Base-by-base conservation (phyloP, 306 rosid species). In the Vigna hirtella region DNA sequence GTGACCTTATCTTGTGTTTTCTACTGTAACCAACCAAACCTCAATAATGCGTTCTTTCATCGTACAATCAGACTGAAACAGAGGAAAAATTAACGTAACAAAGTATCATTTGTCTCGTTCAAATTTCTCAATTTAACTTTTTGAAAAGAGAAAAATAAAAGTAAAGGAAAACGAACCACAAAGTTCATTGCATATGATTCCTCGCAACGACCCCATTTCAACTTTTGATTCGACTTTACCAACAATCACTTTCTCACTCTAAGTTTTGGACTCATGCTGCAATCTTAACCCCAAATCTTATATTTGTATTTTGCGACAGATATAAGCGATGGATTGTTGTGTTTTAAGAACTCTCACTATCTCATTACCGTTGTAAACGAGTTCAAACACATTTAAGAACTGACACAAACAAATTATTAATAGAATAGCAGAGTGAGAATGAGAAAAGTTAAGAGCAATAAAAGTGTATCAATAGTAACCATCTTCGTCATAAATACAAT, bases 131-230 rank as follows among this genome's bases (percentile, higher is more conserved):
- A 66, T 26, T 9, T 14, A 18, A 43, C 34, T 30, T 4, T 18
- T 36, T 16, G 5, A 34, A 43, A 61, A n/a, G 62, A 30, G 51
- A 13, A 9, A 64, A 16, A 4, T 30, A 16, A 40, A 77, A 52
- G 18, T 17, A 66, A 52, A 51, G 1, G 1, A 22, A 51, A 9
- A 17, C 4, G 8, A 64, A 64, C 53, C 9, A 16, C 68, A 0
- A 12, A 2, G 52, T 40, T 73, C 57, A 57, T 73, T 42, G 68
- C 57, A 73, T 58, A 48, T 58, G 56, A 43, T 73, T 73, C 67
- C 15, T 12, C 69, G 9, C 67, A 57, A 16, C 45, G 14, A 30
- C 17, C 66, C 30, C 53, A 20, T 72, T 56, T 56, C 66, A 24
- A 13, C 42, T 72, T 52, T 52, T 34, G 30, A 12, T 72, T 55